These are phyloP conservation scores for Candolleomyces aberdarensis DNA, from an alignment of 768 basidiomycete species.

Conservation along the genomic window DNA sequence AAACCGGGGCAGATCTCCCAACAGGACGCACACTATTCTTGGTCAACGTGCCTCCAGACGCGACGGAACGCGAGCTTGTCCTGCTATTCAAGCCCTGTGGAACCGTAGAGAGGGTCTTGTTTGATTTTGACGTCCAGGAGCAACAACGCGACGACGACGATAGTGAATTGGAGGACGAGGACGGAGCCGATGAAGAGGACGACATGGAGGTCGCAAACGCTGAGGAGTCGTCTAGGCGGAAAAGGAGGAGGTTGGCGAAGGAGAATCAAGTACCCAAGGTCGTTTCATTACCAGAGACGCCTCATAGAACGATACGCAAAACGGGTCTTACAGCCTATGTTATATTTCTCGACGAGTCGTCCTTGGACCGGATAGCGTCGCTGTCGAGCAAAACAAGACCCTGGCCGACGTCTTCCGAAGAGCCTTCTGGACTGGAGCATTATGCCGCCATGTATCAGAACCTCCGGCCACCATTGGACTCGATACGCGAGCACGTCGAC, in stretches of 20 bases:
- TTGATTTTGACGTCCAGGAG: constrained; percentile 10
- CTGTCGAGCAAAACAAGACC: constrained; percentile 48
- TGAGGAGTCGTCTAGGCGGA: constrained; percentile 15
- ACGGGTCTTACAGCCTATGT: constrained; percentile 73
- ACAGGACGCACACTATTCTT: constrained; percentile 79
- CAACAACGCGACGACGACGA: background rate
- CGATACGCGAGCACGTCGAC: constrained; percentile 77
- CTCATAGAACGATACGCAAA: constrained; percentile 54
- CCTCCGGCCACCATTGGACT: constrained; percentile 72
- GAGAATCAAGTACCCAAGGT: constrained; percentile 45
- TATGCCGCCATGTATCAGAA: constrained; percentile 63
- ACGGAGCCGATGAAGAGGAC: constrained; percentile 39
- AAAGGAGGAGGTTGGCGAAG: constrained; percentile 38
- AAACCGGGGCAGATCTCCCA: constrained; percentile 29
- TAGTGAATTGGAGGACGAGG: constrained; percentile 8
- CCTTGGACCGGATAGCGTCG: constrained; percentile 63
- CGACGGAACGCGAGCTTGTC: constrained; percentile 76
- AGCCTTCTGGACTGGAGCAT: constrained; percentile 69
- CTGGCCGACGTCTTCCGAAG: constrained; percentile 61
- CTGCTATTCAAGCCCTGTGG: constrained; percentile 67
- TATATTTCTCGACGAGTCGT: constrained; percentile 64
- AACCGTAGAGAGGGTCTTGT: constrained; percentile 8
- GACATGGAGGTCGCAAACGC: constrained; percentile 4
- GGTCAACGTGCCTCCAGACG: constrained; percentile 86
- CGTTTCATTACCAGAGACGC: constrained; percentile 52